Evolutionary conservation across 2,329 filamentous ascomycete genomes (phyloP), one percentile per base, ranked within the genome.

Genomic region (Colletotrichum ledebouriae): DNA sequence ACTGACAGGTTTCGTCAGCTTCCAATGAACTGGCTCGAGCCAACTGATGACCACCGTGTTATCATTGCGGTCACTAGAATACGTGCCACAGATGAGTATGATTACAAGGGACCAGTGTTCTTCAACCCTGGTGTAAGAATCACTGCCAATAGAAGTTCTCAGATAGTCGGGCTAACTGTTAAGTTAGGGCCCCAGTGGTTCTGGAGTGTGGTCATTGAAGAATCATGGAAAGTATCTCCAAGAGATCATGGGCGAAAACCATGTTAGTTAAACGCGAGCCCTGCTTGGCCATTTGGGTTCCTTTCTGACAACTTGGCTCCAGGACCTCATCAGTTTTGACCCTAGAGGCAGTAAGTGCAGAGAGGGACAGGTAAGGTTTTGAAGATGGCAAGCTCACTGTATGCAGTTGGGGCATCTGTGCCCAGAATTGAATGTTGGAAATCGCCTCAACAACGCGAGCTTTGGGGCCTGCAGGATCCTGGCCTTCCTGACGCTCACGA

Each of bases 361-460:
- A 3, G 3, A 13, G n/a, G 7, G 15, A 33, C 10, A 11, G n/a
- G 9, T 34, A 1, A 11, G 6, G 7, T n/a, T 20, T 2, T 12
- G 4, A 20, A 37, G 10, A n/a, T 41, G 20, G 29, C 55, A 59
- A 46, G 12, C 42, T 29, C 12, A 64, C 7, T 12, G 11, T 25
- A 2, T 11, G 2, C 13, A 76, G 79, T 87, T 25, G 84, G 85
- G 4, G 78, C 81, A 7, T 85, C 85, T 3, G 79, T 82, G 1
- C 85, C 85, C 3, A 76, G 83, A 20, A 76, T 86, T 13, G 83
- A 86, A 57, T 88, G 86, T 72, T 88, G 85, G 82, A 76, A 76
- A 6, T 79, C 77, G 0, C 72, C 75, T 1, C 80, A 82, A 72
- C 80, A 81, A 69, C 73, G 80, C 11, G 76, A 77, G 33, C 71